These are phyloP conservation scores for Candida arabinofermentans DNA, from an alignment of 805 yeast species.

Conservation along the genomic window DNA sequence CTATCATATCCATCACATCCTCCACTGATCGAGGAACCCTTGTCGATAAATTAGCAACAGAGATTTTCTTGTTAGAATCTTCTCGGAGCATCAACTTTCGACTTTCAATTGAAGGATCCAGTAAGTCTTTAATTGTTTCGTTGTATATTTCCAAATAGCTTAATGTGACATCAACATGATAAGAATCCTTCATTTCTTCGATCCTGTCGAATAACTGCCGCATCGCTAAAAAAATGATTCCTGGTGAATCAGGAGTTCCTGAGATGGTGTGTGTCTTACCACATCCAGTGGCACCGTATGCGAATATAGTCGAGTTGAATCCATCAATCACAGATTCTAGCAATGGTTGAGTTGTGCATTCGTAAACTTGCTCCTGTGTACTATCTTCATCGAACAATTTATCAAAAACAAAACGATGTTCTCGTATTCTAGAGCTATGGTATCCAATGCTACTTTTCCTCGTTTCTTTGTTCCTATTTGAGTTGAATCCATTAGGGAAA, in stretches of 20 bases:
- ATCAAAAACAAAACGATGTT: conserved; percentile 81
- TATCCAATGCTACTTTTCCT: conserved; percentile 18
- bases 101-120: conserved; percentile 47
- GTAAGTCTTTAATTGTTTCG: conserved; percentile 78
- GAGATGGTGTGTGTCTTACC: conserved; percentile 93
- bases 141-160: conserved; percentile 88
- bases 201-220: conserved; percentile 66
- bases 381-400: conserved; percentile 63
- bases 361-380: conserved; percentile 64
- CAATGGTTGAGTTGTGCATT: conserved; percentile 63
- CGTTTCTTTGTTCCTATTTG: conserved; percentile 5
- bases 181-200: conserved; percentile 50
- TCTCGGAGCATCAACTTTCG: conserved; percentile 57
- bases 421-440: conserved; percentile 50
- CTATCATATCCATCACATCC: conserved; percentile 75
- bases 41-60: conserved; percentile 66
- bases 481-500: conserved; percentile 12
- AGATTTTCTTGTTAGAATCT: conserved; percentile 58
- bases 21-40: conserved; percentile 60
- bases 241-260: conserved; percentile 72
- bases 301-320: conserved; percentile 86
- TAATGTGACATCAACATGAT: conserved; percentile 54
- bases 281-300: conserved; percentile 97
- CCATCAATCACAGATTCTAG: conserved; percentile 78
- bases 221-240: conserved; percentile 76